phyloP scores from a whole-genome alignment of 306 rosid genomes.

The Amphicarpaea edgeworthii region DNA sequence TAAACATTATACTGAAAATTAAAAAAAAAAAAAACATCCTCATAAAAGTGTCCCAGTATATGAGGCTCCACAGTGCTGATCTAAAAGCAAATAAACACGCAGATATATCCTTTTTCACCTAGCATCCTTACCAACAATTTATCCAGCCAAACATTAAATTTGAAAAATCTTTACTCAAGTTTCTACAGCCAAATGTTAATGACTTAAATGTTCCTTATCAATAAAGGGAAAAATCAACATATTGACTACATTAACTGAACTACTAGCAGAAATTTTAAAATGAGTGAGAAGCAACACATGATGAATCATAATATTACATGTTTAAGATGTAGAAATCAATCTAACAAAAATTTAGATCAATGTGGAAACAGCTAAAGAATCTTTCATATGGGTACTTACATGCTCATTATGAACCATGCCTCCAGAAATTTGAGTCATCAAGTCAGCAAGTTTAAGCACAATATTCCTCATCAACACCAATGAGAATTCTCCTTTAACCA shows the following conservation, averaged over 20 bases:
- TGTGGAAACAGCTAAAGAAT: slow-evolving; percentile 1
- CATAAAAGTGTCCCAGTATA: not conserved
- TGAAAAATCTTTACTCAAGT: slow-evolving; percentile 3
- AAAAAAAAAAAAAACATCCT: not conserved
- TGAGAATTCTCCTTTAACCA: slow-evolving; percentile 75
- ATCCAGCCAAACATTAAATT: not conserved
- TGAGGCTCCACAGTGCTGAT: not conserved
- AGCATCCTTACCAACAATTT: slow-evolving; percentile 9
- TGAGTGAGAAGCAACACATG: slow-evolving; percentile 14
- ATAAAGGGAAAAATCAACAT: not conserved
- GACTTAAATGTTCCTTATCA: not conserved
- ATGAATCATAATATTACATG: slow-evolving; percentile 8
- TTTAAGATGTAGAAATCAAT: slow-evolving; percentile 17
- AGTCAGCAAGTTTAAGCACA: slow-evolving; percentile 78
- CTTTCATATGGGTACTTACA: slow-evolving; percentile 63
- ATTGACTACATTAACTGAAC: slow-evolving; percentile 1
- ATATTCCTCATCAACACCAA: slow-evolving; percentile 63
- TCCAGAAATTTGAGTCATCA: slow-evolving; percentile 55
- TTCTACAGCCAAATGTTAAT: not conserved
- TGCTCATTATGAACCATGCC: slow-evolving; percentile 52
- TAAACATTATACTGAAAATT: not conserved
- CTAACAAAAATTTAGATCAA: slow-evolving; percentile 27
- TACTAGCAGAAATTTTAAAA: slow-evolving; percentile 15
- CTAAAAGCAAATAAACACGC: slow-evolving; percentile 8
- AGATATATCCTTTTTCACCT: slow-evolving; percentile 13